Base-by-base conservation (phyloP, 202 grass and related monocot genomes). In the Carex sylvatica region DNA sequence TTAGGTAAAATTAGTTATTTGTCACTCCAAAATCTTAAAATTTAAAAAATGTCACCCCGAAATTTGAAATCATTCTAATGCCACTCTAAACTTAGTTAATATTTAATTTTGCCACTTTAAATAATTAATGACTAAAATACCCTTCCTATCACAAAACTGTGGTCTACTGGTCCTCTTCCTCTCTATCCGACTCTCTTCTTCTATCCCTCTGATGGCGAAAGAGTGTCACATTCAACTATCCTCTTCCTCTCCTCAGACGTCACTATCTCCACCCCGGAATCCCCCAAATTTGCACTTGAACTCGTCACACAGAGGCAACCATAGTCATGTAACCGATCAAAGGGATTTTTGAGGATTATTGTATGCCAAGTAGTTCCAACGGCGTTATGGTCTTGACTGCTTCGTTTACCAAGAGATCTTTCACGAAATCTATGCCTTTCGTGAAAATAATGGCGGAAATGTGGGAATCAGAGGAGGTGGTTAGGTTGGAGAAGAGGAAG, bases 341-440 rank as follows among this genome's bases (percentile, higher is more conserved):
- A 36, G 92, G 95, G 9, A 98, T 85, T 33, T 82, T 83, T 53
- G 91, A 19, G 11, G 86, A 51, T 85, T 95, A 93, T 80, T 98
- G 74, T 69, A 93, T 86, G 38, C 90, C 92, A 23, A 85, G 90
- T 8, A 98, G 89, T 16, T 80, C 82, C 12, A 95, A 87, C 36
- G 90, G 92, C 80, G 86, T 93, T 26, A 98, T 86, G 47, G 91
- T 89, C 46, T 89, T 87, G 76, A 90, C 86, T 35, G 89, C 95
- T 83, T 91, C 38, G 73, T 81, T 84, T 55, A 98, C 89, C 54
- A 98, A 88, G 74, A 93, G 76, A 60, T 93, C 91, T 83, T 98
- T 98, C 66, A 85, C 90, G 84, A 98, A 98, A 53, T 62, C 83
- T 64, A 98, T 83, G 5, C 95, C 95, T 55, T 82, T 87, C 54